Evolutionary conservation across 495 filamentous ascomycete genomes (phyloP).

Genomic region (Copromyces sp.): DNA sequence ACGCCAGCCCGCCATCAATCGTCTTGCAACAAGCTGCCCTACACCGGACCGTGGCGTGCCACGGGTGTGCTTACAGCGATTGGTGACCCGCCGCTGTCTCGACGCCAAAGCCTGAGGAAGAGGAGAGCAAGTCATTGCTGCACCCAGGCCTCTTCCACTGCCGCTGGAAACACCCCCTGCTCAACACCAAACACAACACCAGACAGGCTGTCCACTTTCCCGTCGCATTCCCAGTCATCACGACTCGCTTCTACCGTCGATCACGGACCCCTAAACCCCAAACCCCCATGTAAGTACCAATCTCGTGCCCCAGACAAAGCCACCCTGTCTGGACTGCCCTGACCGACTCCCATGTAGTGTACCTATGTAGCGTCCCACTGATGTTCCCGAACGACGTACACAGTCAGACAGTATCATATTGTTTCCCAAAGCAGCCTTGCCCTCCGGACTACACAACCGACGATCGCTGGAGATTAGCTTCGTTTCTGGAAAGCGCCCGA

Average conservation of each 20-base stretch:
- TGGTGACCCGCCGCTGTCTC: constrained; percentile 10
- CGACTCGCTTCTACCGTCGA: constrained; percentile 18
- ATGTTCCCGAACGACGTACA: not conserved
- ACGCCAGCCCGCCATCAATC: constrained; percentile 18
- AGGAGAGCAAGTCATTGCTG: constrained; percentile 5
- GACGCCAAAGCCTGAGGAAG: constrained; percentile 13
- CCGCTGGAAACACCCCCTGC: constrained; percentile 15
- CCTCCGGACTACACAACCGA: constrained; percentile 1
- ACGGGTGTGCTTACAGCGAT: constrained; percentile 14
- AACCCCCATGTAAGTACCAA: constrained; percentile 5
- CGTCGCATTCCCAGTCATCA: constrained; percentile 17
- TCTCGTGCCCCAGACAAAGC: constrained; percentile 6
- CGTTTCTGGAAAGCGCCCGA: constrained; percentile 25
- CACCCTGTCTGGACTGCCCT: constrained; percentile 7
- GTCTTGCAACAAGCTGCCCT: constrained; percentile 17
- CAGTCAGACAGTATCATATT: not conserved
- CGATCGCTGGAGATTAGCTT: constrained; percentile 24
- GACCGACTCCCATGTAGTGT: not conserved
- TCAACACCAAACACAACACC: constrained; percentile 20
- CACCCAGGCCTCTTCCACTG: constrained; percentile 10
- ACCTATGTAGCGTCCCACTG: not conserved
- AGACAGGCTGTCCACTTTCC: constrained; percentile 22
- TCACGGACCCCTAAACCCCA: constrained; percentile 20
- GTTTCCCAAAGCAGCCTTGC: not conserved
- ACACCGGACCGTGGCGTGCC: constrained; percentile 13